These are phyloP conservation scores for Aspergillus niger DNA, from an alignment of 2,329 filamentous ascomycete genomes.

Conservation along the genomic window DNA sequence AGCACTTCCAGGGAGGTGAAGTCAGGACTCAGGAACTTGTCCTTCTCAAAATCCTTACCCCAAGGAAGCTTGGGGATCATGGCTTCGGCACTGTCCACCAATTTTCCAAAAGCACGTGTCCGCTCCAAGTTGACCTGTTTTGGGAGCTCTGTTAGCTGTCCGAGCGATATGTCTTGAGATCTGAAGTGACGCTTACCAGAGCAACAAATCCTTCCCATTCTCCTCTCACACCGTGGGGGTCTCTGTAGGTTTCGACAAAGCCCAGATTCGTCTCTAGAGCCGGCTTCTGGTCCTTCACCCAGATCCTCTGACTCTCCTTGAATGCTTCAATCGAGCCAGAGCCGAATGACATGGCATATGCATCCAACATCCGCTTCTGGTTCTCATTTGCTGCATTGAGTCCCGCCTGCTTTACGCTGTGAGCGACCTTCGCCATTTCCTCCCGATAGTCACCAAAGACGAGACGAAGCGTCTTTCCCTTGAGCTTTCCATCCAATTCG, in stretches of 20 bases:
- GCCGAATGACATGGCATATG: slow-evolving; percentile 74
- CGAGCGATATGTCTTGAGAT: background rate
- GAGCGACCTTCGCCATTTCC: slow-evolving; percentile 68
- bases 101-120: slow-evolving; percentile 80
- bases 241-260: slow-evolving; percentile 83
- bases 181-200: slow-evolving; percentile 41
- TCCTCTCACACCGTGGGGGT: slow-evolving; percentile 76
- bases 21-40: slow-evolving; percentile 91
- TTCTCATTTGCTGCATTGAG: slow-evolving; percentile 72
- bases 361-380: slow-evolving; percentile 71
- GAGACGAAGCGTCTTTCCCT: slow-evolving; percentile 69
- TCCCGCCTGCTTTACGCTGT: slow-evolving; percentile 68
- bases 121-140: slow-evolving; percentile 76
- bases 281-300: slow-evolving; percentile 82
- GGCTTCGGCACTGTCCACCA: slow-evolving; percentile 76
- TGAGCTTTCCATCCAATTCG: slow-evolving; percentile 60
- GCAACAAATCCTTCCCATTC: slow-evolving; percentile 87
- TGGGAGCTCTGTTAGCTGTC: background rate
- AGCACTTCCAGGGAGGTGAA: slow-evolving; percentile 94
- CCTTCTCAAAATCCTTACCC: slow-evolving; percentile 88
- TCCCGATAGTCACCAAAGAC: slow-evolving; percentile 73
- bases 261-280: slow-evolving; percentile 79
- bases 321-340: slow-evolving; percentile 74
- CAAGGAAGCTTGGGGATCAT: slow-evolving; percentile 91
- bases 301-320: slow-evolving; percentile 77